Evolutionary conservation across 768 basidiomycete species (phyloP), one percentile per base, ranked within the genome.

Genomic region (Lactifluus subvellereus): DNA sequence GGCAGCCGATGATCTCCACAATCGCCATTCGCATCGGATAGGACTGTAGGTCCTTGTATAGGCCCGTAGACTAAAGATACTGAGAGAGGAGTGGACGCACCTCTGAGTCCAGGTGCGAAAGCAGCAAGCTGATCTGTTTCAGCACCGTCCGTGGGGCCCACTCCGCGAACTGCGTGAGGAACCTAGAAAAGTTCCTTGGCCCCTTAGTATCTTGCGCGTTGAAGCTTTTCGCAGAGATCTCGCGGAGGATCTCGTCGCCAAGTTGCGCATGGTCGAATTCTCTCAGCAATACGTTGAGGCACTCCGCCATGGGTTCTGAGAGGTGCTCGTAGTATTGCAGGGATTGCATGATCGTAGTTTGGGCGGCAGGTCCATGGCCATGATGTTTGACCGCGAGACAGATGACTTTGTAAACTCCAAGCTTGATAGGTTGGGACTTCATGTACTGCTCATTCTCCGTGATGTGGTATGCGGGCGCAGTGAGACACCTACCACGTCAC

Each of bases 1-100:
- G 83, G 62, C 80, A 77, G 6, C 92, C 93, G 45, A 98, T 84
- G 61, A 95, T 82, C 72, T 98, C 96, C 55, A 99, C 84, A 60
- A 99, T 80, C 1, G 94, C 92, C 78, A 94, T 89, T 47, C 97
- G 92, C 86, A 99, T 94, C 0, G 94, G 91, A 71, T 98, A 97
- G 0, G 94, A 87, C 94, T 97, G 68, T 14, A 52, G 42, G 20
- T 30, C 1, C 9, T 27, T 18, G 11, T 11, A 42, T 13, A 58
- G 27, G 13, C 13, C 33, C 7, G 14, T 50, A 22, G 33, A 32
- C 35, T 42, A 1, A 40, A 16, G 22, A 20, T 37, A 45, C 3
- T 20, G 37, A 13, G 16, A 30, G 47, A 13, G 30, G 49, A 32
- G 20, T 0, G 0, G 40, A 70, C 77, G 8, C 69, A 91, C 95